Conservation (phyloP, 2,329 filamentous ascomycete genomes). For the Emericellopsis cladophorae region DNA sequence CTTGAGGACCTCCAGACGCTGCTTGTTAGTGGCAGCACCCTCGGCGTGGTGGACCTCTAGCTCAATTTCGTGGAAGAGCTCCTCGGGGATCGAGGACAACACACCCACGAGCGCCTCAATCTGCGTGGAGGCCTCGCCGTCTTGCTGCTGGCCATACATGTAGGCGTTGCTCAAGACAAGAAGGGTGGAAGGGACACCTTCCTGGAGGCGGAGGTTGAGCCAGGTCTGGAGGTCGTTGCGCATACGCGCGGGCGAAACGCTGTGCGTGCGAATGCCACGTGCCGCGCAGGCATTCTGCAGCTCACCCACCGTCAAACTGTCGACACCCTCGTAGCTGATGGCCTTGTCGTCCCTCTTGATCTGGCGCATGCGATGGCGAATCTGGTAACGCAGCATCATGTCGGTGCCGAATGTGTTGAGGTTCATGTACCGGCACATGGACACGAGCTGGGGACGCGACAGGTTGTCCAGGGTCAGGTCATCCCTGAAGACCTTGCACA, state of each 20-base stretch:
- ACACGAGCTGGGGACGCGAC: constrained; percentile 87
- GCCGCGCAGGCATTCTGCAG: constrained; percentile 85
- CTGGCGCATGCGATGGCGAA: constrained; percentile 95
- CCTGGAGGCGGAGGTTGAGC: constrained; percentile 85
- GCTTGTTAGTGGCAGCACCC: constrained; percentile 96
- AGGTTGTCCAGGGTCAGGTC: constrained; percentile 95
- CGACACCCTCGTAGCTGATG: constrained; percentile 87
- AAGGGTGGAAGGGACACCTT: constrained; percentile 91
- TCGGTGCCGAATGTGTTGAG: constrained; percentile 95
- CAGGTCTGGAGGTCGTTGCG: constrained; percentile 86
- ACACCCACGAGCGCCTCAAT: constrained; percentile 90
- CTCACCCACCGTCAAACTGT: constrained; percentile 84
- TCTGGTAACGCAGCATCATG: constrained; percentile 92
- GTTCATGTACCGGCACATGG: constrained; percentile 98
- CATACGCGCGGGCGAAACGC: constrained; percentile 77
- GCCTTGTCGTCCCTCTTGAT: constrained; percentile 97
- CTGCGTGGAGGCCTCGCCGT: constrained; percentile 73
- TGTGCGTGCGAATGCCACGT: constrained; percentile 84
- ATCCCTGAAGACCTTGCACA: constrained; percentile 98
- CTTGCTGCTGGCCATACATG: constrained; percentile 80
- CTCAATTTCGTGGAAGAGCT: constrained; percentile 98
- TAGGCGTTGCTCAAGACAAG: constrained; percentile 95
- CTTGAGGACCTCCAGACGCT: constrained; percentile 93
- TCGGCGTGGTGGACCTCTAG: constrained; percentile 95
- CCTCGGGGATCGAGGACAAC: constrained; percentile 87